phyloP scores from a whole-genome alignment of 805 yeast species.

The Candida pseudofarinosa region DNA sequence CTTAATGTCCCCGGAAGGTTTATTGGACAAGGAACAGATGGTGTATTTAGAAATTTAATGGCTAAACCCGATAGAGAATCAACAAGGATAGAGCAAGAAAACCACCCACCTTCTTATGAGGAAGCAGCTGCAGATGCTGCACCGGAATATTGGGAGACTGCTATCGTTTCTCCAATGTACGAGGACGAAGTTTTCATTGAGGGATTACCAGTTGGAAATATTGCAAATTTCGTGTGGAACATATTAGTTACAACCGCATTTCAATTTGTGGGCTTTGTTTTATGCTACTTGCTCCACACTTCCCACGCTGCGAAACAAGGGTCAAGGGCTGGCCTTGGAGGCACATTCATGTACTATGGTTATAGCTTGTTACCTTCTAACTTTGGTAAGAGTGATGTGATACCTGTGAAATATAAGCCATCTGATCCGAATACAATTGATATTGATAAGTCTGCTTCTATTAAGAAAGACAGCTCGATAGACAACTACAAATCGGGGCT shows the following conservation, averaged over 20 bases:
- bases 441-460: slow-evolving; percentile 22
- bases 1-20: slow-evolving; percentile 40
- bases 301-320: slow-evolving; percentile 98
- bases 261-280: slow-evolving; percentile 87
- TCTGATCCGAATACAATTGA: slow-evolving; percentile 32
- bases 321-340: slow-evolving; percentile 85
- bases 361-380: slow-evolving; percentile 35
- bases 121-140: slow-evolving; percentile 93
- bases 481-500: slow-evolving; percentile 29
- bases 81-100: slow-evolving; percentile 37
- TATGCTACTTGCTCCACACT: slow-evolving; percentile 88
- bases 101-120: slow-evolving; percentile 80
- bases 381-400: slow-evolving; percentile 32
- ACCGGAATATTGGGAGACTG: slow-evolving; percentile 96
- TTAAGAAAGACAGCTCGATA: slow-evolving; percentile 20
- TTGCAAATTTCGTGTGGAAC: slow-evolving; percentile 90
- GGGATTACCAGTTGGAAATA: slow-evolving; percentile 91
- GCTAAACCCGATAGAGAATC: slow-evolving; percentile 75
- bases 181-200: slow-evolving; percentile 91
- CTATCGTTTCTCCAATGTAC: slow-evolving; percentile 72
- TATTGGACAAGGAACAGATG: slow-evolving; percentile 60
- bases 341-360: slow-evolving; percentile 72
- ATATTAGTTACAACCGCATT: slow-evolving; percentile 83
- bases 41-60: slow-evolving; percentile 86
- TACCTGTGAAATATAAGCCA: slow-evolving; percentile 32